A percentile compares a stretch with the other conserved stretches of the same genome.
Evolutionary conservation across 2,329 filamentous ascomycete genomes (phyloP).

Genomic region (Ilyonectria robusta): DNA sequence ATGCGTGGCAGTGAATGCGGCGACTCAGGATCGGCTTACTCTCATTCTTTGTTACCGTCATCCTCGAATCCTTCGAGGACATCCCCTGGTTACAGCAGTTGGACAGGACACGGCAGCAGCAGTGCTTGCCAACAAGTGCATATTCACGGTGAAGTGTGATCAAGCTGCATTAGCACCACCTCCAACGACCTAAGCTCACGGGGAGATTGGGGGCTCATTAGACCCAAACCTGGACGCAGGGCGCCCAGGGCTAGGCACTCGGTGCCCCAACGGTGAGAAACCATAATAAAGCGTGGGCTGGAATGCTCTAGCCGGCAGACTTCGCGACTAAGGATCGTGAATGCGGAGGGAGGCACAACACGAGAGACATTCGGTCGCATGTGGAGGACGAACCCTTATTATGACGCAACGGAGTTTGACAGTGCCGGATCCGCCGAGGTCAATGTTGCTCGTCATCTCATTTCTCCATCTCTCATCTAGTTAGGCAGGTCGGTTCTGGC

Average conservation of each 20-base stretch:
- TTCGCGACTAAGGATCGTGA: neutral
- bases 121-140: neutral
- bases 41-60: neutral
- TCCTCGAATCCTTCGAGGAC: neutral
- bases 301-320: neutral
- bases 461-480: constrained; percentile 4
- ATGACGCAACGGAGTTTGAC: constrained; percentile 13
- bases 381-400: neutral
- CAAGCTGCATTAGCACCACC: neutral
- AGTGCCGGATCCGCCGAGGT: constrained; percentile 7
- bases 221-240: neutral
- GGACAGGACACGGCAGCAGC: too few species aligned
- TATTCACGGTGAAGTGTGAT: neutral
- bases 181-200: neutral
- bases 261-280: neutral
- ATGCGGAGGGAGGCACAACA: neutral
- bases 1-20: neutral
- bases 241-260: neutral
- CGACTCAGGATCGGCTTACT: neutral
- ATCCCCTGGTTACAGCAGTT: neutral
- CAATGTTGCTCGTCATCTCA: constrained; percentile 22
- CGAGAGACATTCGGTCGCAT: neutral
- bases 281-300: neutral
- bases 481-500: constrained; percentile 14
- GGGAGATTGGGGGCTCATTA: neutral